phyloP scores from a whole-genome alignment of 2,329 filamentous ascomycete species.

The Orbilia oligospora region DNA sequence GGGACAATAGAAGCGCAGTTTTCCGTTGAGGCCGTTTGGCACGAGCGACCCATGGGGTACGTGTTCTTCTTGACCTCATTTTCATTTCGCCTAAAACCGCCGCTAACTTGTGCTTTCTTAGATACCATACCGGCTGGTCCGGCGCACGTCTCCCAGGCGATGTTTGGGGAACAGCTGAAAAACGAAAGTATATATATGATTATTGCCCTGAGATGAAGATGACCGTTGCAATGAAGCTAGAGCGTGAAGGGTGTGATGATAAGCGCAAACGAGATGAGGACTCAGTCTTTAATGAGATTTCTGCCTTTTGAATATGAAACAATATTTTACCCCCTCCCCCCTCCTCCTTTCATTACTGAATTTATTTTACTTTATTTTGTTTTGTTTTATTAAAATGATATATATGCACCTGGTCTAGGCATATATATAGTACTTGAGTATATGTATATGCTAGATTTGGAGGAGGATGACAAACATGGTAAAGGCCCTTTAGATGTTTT shows the following conservation, averaged over 20 bases:
- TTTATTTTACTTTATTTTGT: background rate
- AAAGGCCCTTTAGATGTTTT: no score
- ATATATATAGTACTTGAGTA: no score
- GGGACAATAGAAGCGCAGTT: constrained; percentile 71
- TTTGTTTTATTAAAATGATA: no score
- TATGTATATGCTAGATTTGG: no score
- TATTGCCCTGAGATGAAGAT: constrained; percentile 76
- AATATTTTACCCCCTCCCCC: background rate
- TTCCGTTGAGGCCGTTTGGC: constrained; percentile 70
- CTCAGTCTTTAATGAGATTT: constrained; percentile 42
- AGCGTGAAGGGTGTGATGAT: constrained; percentile 64
- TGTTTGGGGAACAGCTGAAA: constrained; percentile 71
- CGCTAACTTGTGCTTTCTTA: constrained; percentile 64
- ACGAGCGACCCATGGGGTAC: constrained; percentile 63
- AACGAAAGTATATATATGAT: constrained; percentile 71
- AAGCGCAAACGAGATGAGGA: constrained; percentile 53
- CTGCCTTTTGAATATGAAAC: constrained; percentile 46
- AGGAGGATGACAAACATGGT: no score
- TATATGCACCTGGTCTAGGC: no score
- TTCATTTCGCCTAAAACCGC: background rate
- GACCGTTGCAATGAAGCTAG: constrained; percentile 72
- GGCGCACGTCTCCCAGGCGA: constrained; percentile 69
- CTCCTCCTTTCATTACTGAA: no score
- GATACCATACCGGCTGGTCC: constrained; percentile 73
- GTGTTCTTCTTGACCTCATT: background rate